Evolutionary conservation across 306 rosid genomes (phyloP).

Genomic region (Lotus japonicus): DNA sequence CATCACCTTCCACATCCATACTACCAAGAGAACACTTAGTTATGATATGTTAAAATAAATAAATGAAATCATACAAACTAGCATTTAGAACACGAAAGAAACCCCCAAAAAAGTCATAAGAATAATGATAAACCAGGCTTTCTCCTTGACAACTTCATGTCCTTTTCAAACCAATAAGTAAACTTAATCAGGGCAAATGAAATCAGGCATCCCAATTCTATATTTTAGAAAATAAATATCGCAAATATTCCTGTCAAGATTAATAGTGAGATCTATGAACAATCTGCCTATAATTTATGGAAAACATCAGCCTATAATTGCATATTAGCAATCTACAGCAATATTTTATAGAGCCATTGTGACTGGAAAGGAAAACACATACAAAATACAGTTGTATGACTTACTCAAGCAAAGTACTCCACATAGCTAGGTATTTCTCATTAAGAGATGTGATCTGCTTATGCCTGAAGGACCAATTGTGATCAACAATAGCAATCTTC

Average conservation of each 20-base stretch:
- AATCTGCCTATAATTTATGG: not conserved
- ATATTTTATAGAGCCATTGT: not conserved
- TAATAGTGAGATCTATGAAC: not conserved
- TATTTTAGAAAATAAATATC: not conserved
- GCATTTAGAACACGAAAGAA: not conserved
- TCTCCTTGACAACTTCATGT: not conserved
- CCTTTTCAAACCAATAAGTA: not conserved
- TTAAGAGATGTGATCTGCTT: slow-evolving; percentile 46
- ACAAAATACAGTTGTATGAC: slow-evolving; percentile 20
- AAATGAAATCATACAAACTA: not conserved
- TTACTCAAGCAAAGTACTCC: slow-evolving; percentile 41
- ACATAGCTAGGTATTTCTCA: slow-evolving; percentile 42
- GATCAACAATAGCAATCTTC: slow-evolving; percentile 47
- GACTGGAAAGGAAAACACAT: not conserved
- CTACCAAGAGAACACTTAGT: slow-evolving; percentile 19
- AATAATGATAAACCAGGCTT: not conserved
- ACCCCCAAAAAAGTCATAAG: not conserved
- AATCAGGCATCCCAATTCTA: not conserved
- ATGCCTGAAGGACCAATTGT: slow-evolving; percentile 45
- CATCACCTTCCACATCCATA: slow-evolving; percentile 33
- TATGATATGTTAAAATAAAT: not conserved
- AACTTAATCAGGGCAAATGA: not conserved
- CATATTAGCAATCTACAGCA: not conserved
- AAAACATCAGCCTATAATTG: not conserved
- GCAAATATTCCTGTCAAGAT: not conserved